phyloP scores from a whole-genome alignment of 78 protist genomes.

The Planoprotostelium fungivorum region DNA sequence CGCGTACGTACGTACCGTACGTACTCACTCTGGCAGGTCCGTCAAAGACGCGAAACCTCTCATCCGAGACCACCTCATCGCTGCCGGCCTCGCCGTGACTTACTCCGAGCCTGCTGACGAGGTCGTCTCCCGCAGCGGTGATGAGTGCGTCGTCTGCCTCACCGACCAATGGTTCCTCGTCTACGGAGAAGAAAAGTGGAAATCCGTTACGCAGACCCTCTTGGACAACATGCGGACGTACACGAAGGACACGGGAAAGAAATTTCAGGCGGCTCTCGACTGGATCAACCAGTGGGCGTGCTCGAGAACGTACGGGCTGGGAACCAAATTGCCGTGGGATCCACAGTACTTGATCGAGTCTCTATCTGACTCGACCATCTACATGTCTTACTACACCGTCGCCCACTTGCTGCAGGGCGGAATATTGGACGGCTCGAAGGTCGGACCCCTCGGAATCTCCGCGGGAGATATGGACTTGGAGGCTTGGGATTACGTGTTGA shows the following conservation, averaged over 20 bases:
- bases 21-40: neutral
- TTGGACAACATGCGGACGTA: slow-evolving; percentile 53
- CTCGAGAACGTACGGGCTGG: slow-evolving; percentile 98
- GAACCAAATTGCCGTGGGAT: slow-evolving; percentile 94
- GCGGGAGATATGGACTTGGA: slow-evolving; percentile 73
- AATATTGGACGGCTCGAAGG: slow-evolving; percentile 67
- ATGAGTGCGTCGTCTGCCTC: slow-evolving; percentile 96
- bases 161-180: slow-evolving; percentile 98
- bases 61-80: slow-evolving; percentile 59
- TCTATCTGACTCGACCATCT: slow-evolving; percentile 99
- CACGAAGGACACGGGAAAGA: slow-evolving; percentile 27
- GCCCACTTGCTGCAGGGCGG: slow-evolving; percentile 91
- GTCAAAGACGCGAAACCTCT: slow-evolving; percentile 87
- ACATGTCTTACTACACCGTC: slow-evolving; percentile 99
- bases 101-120: slow-evolving; percentile 94
- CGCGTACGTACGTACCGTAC: neutral
- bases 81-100: slow-evolving; percentile 58
- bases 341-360: slow-evolving; percentile 92
- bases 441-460: slow-evolving; percentile 64
- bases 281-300: slow-evolving; percentile 97
- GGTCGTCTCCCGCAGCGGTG: slow-evolving; percentile 96
- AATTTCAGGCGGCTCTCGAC: slow-evolving; percentile 52
- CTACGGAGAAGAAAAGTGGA: slow-evolving; percentile 97
- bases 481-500: slow-evolving; percentile 74
- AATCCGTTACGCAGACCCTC: slow-evolving; percentile 7